These are phyloP conservation scores for Boechera retrofracta DNA, from an alignment of 345 rosid genomes.

Conservation along the genomic window DNA sequence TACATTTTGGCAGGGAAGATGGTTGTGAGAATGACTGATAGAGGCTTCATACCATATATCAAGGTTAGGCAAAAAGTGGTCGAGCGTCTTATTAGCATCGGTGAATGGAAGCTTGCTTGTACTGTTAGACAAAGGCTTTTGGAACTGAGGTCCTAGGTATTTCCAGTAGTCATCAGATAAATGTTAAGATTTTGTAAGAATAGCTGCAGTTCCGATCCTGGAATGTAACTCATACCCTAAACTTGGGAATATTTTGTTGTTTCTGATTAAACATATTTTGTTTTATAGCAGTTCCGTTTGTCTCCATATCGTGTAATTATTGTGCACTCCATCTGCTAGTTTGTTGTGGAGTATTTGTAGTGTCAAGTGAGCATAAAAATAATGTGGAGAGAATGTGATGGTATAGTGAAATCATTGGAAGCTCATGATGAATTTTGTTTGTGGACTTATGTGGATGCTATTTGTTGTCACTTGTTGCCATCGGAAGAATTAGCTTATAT, in stretches of 20 bases:
- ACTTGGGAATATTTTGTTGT: conserved; percentile 24
- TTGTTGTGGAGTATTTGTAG: conserved; percentile 17
- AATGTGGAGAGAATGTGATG: background rate
- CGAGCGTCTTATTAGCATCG: conserved; percentile 58
- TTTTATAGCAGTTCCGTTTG: conserved; percentile 9
- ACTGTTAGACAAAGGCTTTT: conserved; percentile 71
- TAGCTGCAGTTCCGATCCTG: conserved; percentile 31
- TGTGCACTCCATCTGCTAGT: conserved; percentile 15
- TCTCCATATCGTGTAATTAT: conserved; percentile 2
- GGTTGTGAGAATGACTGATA: conserved; percentile 72
- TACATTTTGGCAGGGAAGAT: conserved; percentile 75
- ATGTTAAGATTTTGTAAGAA: conserved; percentile 38
- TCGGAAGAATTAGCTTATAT: background rate
- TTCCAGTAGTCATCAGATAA: conserved; percentile 26
- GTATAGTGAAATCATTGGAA: background rate
- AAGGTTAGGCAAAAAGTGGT: conserved; percentile 74
- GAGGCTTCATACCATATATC: conserved; percentile 80
- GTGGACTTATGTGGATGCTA: background rate
- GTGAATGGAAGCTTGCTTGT: conserved; percentile 71
- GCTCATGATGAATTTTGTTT: conserved; percentile 4
- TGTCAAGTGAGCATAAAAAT: background rate
- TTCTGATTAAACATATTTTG: background rate
- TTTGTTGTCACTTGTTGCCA: conserved; percentile 6
- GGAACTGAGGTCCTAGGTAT: conserved; percentile 60
- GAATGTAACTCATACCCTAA: conserved; percentile 9